Evolutionary conservation across 2,329 filamentous ascomycete species (phyloP).

Genomic region (Alternaria ethzedia): DNA sequence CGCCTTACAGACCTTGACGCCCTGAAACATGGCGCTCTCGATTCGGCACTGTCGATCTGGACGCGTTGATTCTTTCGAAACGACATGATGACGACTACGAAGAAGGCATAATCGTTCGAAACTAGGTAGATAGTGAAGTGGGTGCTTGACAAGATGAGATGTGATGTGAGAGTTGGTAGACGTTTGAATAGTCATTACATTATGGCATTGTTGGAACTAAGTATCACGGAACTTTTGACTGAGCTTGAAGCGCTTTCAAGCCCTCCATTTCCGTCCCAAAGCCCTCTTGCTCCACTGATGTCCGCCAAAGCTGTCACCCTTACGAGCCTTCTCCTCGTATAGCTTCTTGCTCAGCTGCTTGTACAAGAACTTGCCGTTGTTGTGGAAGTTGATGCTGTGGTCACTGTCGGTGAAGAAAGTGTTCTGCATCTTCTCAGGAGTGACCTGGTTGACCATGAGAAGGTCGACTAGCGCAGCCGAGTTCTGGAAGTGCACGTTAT

Average conservation of each 20-base stretch:
- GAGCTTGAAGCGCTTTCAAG: not conserved
- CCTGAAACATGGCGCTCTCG: not conserved
- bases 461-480: conserved; percentile 66
- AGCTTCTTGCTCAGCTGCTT: conserved; percentile 67
- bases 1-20: not conserved
- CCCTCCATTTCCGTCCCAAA: conserved; percentile 20
- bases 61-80: not conserved
- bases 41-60: not conserved
- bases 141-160: not conserved
- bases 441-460: conserved; percentile 64
- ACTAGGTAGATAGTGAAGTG: not conserved
- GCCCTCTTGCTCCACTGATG: conserved; percentile 58
- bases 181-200: not conserved
- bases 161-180: not conserved
- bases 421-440: conserved; percentile 67
- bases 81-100: not conserved
- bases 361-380: conserved; percentile 64
- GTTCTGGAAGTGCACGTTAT: conserved; percentile 76
- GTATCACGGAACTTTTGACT: not conserved
- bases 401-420: conserved; percentile 71
- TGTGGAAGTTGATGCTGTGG: conserved; percentile 66
- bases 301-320: conserved; percentile 39
- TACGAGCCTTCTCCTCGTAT: conserved; percentile 66
- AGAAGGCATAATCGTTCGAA: not conserved
- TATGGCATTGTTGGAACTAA: not conserved